These are phyloP conservation scores for Berkeleyomyces rouxiae DNA, from an alignment of 2,329 filamentous ascomycete species.

Conservation along the genomic window DNA sequence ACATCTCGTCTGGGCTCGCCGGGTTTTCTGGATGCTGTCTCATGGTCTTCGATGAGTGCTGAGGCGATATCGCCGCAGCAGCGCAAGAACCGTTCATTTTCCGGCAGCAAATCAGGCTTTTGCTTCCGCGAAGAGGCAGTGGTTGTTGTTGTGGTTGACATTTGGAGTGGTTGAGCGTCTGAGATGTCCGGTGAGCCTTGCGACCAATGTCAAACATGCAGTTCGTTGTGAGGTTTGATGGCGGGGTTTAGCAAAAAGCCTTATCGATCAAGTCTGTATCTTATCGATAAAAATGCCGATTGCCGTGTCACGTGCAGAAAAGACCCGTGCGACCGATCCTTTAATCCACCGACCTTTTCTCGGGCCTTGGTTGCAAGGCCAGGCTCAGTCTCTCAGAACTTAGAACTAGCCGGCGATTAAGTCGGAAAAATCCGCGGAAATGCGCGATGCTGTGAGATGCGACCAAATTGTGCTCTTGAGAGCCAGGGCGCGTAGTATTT, in stretches of 20 bases:
- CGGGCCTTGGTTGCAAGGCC: not conserved
- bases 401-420: not conserved
- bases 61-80: conserved; percentile 94
- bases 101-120: conserved; percentile 59
- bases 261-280: not conserved
- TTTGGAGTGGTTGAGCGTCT: conserved; percentile 13
- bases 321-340: conserved; percentile 11
- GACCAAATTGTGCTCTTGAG: no score
- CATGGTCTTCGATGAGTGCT: conserved; percentile 79
- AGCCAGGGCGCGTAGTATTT: no score
- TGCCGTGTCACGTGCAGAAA: not conserved
- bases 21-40: conserved; percentile 56
- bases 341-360: conserved; percentile 8
- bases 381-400: not conserved
- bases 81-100: conserved; percentile 86
- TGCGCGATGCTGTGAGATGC: not conserved
- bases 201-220: not conserved
- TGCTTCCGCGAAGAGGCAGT: conserved; percentile 52
- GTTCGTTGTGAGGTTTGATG: not conserved
- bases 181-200: not conserved
- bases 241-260: not conserved
- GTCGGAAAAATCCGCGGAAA: conserved; percentile 5
- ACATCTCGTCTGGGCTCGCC: conserved; percentile 65
- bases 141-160: conserved; percentile 41
- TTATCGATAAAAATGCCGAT: conserved; percentile 3